phyloP scores from a whole-genome alignment of 2,329 filamentous ascomycete species.

The Thermothelomyces thermophilus region DNA sequence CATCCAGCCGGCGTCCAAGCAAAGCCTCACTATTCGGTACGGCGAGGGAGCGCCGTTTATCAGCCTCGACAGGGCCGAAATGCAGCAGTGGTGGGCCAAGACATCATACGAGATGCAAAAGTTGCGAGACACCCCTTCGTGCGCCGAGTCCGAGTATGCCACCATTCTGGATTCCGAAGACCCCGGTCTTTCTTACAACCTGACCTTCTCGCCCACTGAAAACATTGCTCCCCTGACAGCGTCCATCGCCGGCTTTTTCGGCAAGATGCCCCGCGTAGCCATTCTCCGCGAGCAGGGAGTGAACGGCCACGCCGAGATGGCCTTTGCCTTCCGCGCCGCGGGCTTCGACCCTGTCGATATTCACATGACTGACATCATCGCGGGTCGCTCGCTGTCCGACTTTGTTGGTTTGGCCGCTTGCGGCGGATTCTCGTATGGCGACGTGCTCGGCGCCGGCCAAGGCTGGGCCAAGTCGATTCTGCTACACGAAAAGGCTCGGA shows the following conservation, averaged over 20 bases:
- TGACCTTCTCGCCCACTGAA: slow-evolving; percentile 74
- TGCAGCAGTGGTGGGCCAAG: slow-evolving; percentile 82
- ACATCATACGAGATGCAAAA: slow-evolving; percentile 91
- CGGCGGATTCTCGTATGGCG: slow-evolving; percentile 90
- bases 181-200: slow-evolving; percentile 76
- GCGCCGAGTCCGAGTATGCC: slow-evolving; percentile 76
- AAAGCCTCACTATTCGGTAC: slow-evolving; percentile 70
- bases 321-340: slow-evolving; percentile 85
- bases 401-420: slow-evolving; percentile 91
- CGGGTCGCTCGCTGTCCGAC: slow-evolving; percentile 68
- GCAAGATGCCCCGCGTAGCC: slow-evolving; percentile 65
- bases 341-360: slow-evolving; percentile 90
- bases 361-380: slow-evolving; percentile 91
- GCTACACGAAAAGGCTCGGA: slow-evolving; percentile 67
- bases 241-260: slow-evolving; percentile 51
- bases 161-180: slow-evolving; percentile 68
- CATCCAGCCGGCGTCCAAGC: slow-evolving; percentile 61
- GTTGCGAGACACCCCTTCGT: slow-evolving; percentile 78
- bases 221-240: slow-evolving; percentile 64
- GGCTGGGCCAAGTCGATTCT: slow-evolving; percentile 95
- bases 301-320: slow-evolving; percentile 96
- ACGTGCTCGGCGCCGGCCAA: slow-evolving; percentile 83
- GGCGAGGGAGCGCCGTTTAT: slow-evolving; percentile 59
- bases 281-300: slow-evolving; percentile 94
- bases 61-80: slow-evolving; percentile 59